Conservation (phyloP, 2,329 filamentous ascomycete species). For the Pseudogymnoascus sp. region DNA sequence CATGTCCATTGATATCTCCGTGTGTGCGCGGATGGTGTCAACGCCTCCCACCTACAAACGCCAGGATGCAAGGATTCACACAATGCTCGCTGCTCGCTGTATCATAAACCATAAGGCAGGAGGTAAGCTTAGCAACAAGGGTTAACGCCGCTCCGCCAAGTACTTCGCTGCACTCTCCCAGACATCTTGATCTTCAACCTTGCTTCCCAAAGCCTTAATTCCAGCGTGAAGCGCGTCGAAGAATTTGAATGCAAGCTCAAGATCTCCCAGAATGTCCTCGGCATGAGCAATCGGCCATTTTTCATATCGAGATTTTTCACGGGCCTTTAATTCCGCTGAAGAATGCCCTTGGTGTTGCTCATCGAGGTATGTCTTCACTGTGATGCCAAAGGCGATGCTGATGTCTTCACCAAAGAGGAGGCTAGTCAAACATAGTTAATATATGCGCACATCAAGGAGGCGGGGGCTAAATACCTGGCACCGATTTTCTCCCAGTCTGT, state of each 20-base stretch:
- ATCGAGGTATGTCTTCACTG: conserved; percentile 71
- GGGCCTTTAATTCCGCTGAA: conserved; percentile 38
- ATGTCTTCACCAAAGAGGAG: conserved; percentile 63
- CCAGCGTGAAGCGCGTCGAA: conserved; percentile 50
- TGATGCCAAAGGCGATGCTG: conserved; percentile 69
- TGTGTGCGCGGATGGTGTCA: background rate
- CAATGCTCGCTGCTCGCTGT: conserved; percentile 8
- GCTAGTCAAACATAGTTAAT: conserved; percentile 27
- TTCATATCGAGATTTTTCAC: conserved; percentile 43
- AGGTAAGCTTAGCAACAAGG: background rate
- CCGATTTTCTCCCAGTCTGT: conserved; percentile 54
- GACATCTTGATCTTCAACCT: conserved; percentile 39
- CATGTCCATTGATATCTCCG: conserved; percentile 6
- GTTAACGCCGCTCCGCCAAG: conserved; percentile 29
- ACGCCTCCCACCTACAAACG: conserved; percentile 6
- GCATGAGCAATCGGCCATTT: conserved; percentile 41
- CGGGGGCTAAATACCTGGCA: conserved; percentile 47
- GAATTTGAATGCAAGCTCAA: conserved; percentile 49
- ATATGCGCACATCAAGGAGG: conserved; percentile 4
- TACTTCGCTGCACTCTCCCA: conserved; percentile 51
- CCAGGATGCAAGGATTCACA: conserved; percentile 5
- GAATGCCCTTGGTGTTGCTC: conserved; percentile 55
- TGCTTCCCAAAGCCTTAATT: conserved; percentile 45
- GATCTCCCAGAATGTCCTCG: conserved; percentile 50
- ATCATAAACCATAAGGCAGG: conserved; percentile 7